Conservation (phyloP, 805 yeast species). For the Lipomyces yamadae region DNA sequence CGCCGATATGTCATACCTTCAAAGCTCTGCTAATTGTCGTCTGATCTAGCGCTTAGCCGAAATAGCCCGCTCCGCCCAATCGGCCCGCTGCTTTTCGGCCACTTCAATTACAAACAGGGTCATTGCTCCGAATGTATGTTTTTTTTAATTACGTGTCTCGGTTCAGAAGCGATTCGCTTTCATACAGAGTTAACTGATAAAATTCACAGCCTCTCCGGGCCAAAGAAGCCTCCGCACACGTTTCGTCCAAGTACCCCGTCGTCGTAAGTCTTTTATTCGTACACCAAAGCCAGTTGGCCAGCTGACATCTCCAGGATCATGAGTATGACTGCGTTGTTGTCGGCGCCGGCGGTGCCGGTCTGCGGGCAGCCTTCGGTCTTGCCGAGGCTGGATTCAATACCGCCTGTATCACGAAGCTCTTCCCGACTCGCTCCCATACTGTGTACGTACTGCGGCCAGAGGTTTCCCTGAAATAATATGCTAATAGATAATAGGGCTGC, state of each 20-base stretch:
- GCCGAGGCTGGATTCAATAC: conserved; percentile 97
- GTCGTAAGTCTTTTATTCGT: conserved; percentile 46
- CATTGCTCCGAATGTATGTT: conserved; percentile 44
- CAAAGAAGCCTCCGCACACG: conserved; percentile 56
- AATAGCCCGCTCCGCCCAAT: conserved; percentile 2
- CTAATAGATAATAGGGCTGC: conserved; percentile 62
- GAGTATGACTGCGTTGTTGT: conserved; percentile 97
- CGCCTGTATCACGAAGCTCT: conserved; percentile 94
- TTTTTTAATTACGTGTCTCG: background rate
- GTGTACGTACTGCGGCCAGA: conserved; percentile 49
- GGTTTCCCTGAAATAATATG: background rate
- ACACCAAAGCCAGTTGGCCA: no score
- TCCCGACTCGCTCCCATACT: conserved; percentile 98
- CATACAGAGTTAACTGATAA: background rate
- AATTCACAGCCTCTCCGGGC: conserved; percentile 46
- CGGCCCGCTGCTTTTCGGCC: conserved; percentile 43
- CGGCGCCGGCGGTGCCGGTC: conserved; percentile 99
- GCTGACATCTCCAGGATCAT: conserved; percentile 59
- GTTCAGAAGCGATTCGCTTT: background rate
- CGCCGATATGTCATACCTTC: background rate
- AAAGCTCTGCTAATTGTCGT: conserved; percentile 11
- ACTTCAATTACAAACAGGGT: conserved; percentile 43
- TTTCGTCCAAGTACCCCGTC: conserved; percentile 78
- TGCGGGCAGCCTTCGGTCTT: conserved; percentile 97
- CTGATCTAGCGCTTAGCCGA: conserved; percentile 9